Base-by-base conservation (phyloP, 2,329 filamentous ascomycete species). In the Thermomyces lanuginosus region DNA sequence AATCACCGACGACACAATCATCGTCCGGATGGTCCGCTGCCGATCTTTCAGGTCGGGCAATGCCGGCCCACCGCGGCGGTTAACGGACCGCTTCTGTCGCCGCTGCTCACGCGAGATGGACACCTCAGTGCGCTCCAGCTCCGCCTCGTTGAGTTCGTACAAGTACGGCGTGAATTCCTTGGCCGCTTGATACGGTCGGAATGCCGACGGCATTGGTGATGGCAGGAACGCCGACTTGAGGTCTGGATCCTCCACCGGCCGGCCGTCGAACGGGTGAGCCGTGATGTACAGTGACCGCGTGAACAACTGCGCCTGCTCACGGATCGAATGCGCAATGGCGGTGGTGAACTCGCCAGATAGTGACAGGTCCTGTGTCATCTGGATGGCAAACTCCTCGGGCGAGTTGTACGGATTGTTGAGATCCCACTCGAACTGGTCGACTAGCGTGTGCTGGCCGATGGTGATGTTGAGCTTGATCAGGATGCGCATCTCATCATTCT, bases 381-480 rank as follows among this genome's bases (percentile, higher is more conserved):
- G 75, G 34, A 70, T 63, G 14, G 89, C 89, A 50, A 98, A 98
- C 31, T 92, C 82, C 55, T 98, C 89, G 2, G 89, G 83, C 0
- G 79, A 91, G 51, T 98, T 98, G 29, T 76, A 60, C 0, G 84
- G 78, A 49, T 92, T 91, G 55, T 95, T 95, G 48, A 95, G 83
- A 42, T 98, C 89, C 89, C 89, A 98, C 54, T 98, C 89, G 35
- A 98, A 95, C 49, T 95, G 89, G 45, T 98, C 89, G 18, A 93
- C 76, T 14, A 98, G 63, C 0, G 84, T 95, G 46, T 92, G 81
- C 36, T 81, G 77, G 21, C 86, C 89, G 45, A 98, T 93, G 5
- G 89, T 95, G 45, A 98, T 92, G 54, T 95, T 93, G 26, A 98
- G 65, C 54, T 93, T 95, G 54, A 98, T 72, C 22, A 92, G 60